Evolutionary conservation across 108 stramenopile genomes (phyloP), one percentile per base, ranked within the genome.

Genomic region (Seminavis robusta): DNA sequence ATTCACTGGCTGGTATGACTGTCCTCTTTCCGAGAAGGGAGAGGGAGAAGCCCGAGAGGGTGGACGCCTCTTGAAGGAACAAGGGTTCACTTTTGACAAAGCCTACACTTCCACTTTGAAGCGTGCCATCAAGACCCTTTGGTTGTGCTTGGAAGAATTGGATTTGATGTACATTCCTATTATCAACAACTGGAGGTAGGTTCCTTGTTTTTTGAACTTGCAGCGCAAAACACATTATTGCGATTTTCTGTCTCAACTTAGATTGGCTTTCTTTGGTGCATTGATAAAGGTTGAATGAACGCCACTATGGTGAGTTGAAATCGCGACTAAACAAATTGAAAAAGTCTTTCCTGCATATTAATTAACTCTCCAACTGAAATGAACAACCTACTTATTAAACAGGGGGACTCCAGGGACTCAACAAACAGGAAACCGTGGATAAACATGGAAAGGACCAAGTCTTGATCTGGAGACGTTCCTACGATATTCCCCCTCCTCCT

Each of bases 241-340:
- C 13, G 36, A 20, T 11, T 47, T 47, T 9, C 21, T 24, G n/a
- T n/a, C n/a, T n/a, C n/a, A n/a, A n/a, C n/a, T n/a, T n/a, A n/a
- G n/a, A n/a, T n/a, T n/a, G n/a, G n/a, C n/a, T n/a, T n/a, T n/a
- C n/a, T n/a, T n/a, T n/a, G n/a, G n/a, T n/a, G n/a, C n/a, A n/a
- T n/a, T n/a, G n/a, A n/a, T n/a, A n/a, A 86, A 80, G 89, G 31
- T 87, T 99, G 43, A 99, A 99, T 73, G 99, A 99, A 73, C 75
- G 95, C 29, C 88, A 90, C 64, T 97, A 93, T 57, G 86, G 82
- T 52, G 25, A n/a, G 24, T 47, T 3, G 15, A 4, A 33, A 45
- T 44, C 23, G 30, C 10, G 30, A 3, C 1, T 30, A 30, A n/a
- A 23, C 19, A 30, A 3, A 38, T 40, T 48, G 68, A 33, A 69